These are phyloP conservation scores for Samsoniella hepiali DNA, from an alignment of 2,329 filamentous ascomycete genomes.

Conservation along the genomic window DNA sequence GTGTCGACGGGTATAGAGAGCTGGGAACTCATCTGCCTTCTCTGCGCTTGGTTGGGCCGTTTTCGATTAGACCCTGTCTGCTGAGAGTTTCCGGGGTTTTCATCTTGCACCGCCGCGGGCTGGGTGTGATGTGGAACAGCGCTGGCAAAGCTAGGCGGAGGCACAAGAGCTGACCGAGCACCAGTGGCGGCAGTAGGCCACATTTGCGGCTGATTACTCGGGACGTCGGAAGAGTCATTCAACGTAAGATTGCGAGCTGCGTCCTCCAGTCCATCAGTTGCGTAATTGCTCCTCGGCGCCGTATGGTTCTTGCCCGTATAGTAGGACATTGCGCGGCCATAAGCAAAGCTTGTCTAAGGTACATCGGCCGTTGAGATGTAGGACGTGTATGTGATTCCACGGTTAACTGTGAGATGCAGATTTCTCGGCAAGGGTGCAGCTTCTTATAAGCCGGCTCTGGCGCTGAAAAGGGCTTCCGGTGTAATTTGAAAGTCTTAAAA, in stretches of 20 bases:
- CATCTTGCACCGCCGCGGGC: not conserved
- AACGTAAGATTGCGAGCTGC: conserved; percentile 60
- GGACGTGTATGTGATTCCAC: not conserved
- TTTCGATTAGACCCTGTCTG: conserved; percentile 35
- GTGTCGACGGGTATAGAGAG: conserved; percentile 54
- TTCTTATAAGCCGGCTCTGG: not conserved
- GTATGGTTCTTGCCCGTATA: not conserved
- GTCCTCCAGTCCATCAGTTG: conserved; percentile 46
- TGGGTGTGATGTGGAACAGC: not conserved
- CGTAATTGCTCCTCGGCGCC: not conserved
- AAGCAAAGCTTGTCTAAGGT: not conserved
- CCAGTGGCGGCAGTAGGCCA: not conserved
- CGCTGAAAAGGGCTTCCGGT: not conserved
- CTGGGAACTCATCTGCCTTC: conserved; percentile 60
- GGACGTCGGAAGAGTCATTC: conserved; percentile 40
- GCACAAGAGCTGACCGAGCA: not conserved
- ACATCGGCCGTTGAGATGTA: not conserved
- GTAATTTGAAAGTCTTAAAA: conserved; percentile 1
- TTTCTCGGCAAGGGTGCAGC: not conserved
- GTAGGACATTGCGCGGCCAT: not conserved
- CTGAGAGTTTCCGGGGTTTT: not conserved
- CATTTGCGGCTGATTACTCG: not conserved
- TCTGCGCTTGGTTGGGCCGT: conserved; percentile 60
- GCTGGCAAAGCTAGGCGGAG: not conserved
- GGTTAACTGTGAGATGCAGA: too few species aligned